These are phyloP conservation scores for Candida ponderosae DNA, from an alignment of 805 yeast genomes.

Conservation along the genomic window DNA sequence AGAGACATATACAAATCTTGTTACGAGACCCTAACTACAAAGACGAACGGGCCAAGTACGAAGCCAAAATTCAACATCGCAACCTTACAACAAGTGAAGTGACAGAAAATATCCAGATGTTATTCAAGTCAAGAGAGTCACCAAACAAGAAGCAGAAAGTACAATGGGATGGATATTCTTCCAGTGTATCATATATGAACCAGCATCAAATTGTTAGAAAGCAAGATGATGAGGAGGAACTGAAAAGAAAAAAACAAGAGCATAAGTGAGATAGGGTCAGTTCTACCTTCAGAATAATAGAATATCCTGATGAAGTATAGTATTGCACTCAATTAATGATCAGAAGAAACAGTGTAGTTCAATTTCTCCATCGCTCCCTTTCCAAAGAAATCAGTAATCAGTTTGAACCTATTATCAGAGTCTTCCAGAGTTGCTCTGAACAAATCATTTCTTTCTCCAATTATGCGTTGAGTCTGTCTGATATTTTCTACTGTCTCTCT, in stretches of 20 bases:
- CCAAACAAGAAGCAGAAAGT: conserved; percentile 19
- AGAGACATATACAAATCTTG: conserved; percentile 59
- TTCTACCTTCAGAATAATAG: too few relatives aligned
- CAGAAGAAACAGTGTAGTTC: conserved; percentile 2
- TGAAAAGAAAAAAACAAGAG: conserved; percentile 10
- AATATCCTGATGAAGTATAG: too few relatives aligned
- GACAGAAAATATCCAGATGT: conserved; percentile 49
- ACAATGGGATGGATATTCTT: conserved; percentile 26
- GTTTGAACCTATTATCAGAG: conserved; percentile 58
- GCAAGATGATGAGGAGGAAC: conserved; percentile 17
- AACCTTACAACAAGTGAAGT: conserved; percentile 52
- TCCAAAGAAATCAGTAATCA: conserved; percentile 76
- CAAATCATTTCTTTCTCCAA: conserved; percentile 54
- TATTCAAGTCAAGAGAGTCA: conserved; percentile 23
- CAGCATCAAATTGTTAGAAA: conserved; percentile 14
- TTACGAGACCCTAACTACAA: conserved; percentile 74
- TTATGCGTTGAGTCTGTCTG: conserved; percentile 49
- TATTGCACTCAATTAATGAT: background rate
- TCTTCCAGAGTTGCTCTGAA: conserved; percentile 49
- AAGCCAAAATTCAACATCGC: conserved; percentile 42
- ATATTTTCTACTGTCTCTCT: conserved; percentile 56
- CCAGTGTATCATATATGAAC: too few relatives aligned
- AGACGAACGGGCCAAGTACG: conserved; percentile 53
- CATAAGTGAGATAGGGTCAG: too few relatives aligned
- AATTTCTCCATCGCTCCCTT: conserved; percentile 72